Percentiles rank a stretch among this genome's conserved stretches.
Evolutionary conservation across 2,329 filamentous ascomycete genomes (phyloP).

Genomic region (Cordyceps javanica): DNA sequence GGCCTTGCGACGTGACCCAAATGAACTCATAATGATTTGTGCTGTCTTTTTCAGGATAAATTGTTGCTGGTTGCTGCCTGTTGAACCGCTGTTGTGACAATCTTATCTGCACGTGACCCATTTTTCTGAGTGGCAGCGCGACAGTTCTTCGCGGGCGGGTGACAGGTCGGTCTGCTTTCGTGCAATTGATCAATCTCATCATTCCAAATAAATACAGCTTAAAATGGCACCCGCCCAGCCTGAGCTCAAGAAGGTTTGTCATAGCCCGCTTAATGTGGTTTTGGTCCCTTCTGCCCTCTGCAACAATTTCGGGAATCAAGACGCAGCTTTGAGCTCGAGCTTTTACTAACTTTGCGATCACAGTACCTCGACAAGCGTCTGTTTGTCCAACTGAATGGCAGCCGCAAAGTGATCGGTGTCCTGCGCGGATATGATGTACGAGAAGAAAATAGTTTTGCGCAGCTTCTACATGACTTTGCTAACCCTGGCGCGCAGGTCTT

Average conservation of each 20-base stretch:
- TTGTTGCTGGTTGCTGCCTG: neutral
- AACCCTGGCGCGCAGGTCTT: conserved; percentile 62
- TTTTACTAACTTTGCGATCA: conserved; percentile 21
- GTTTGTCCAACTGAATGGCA: conserved; percentile 96
- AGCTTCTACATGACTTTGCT: neutral
- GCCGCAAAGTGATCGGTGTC: conserved; percentile 91
- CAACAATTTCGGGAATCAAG: neutral
- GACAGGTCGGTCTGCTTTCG: neutral
- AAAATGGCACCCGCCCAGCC: conserved; percentile 98
- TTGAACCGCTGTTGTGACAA: conserved; percentile 20
- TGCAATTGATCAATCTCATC: neutral
- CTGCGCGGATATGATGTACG: conserved; percentile 90
- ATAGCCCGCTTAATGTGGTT: neutral
- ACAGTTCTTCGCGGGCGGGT: conserved; percentile 6
- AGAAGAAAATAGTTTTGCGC: neutral
- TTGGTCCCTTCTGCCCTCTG: neutral
- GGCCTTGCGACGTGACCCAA: conserved; percentile 59
- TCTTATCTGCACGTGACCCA: conserved; percentile 46
- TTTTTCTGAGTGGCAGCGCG: conserved; percentile 20
- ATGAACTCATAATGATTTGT: conserved; percentile 43
- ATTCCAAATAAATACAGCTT: conserved; percentile 25
- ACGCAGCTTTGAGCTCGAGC: neutral
- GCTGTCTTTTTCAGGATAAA: conserved; percentile 1
- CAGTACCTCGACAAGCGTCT: conserved; percentile 99
- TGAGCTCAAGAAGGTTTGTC: conserved; percentile 88